These are phyloP conservation scores for Lasiodiplodia hormozganensis DNA, from an alignment of 2,329 filamentous ascomycete genomes.

Conservation along the genomic window DNA sequence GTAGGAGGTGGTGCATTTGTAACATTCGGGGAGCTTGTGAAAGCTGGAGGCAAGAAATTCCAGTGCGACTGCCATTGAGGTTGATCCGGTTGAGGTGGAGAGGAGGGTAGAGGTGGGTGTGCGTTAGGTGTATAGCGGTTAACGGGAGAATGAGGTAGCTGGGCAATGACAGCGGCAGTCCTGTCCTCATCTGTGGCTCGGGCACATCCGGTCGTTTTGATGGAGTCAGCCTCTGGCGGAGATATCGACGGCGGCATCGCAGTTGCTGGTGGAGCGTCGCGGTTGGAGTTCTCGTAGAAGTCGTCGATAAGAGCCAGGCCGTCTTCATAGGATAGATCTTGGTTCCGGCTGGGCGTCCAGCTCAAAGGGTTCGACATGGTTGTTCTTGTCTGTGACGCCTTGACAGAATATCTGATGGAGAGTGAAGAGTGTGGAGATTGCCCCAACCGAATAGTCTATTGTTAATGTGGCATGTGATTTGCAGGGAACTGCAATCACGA, in stretches of 20 bases:
- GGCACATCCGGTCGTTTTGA: background rate
- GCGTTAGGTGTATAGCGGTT: background rate
- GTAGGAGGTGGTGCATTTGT: background rate
- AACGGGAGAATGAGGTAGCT: conserved; percentile 1
- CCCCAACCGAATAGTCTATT: background rate
- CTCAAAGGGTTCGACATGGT: background rate
- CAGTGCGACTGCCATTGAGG: conserved; percentile 5
- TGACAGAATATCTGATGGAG: background rate
- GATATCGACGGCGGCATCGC: background rate
- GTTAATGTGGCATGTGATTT: background rate
- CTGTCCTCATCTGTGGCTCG: background rate
- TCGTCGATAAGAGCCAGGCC: conserved; percentile 14
- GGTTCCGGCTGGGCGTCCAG: background rate
- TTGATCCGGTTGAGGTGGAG: background rate
- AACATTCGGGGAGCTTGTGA: background rate
- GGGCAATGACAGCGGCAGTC: conserved; percentile 3
- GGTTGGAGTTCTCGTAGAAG: conserved; percentile 1
- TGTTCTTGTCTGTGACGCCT: background rate
- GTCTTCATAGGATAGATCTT: conserved; percentile 12
- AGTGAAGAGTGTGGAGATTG: background rate
- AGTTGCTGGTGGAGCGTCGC: background rate
- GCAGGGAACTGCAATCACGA: background rate
- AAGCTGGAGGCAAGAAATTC: background rate
- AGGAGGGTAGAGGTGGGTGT: background rate
- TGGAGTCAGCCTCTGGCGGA: background rate